Base-by-base conservation (phyloP, 2,329 filamentous ascomycete genomes). In the Diaporthe eres region DNA sequence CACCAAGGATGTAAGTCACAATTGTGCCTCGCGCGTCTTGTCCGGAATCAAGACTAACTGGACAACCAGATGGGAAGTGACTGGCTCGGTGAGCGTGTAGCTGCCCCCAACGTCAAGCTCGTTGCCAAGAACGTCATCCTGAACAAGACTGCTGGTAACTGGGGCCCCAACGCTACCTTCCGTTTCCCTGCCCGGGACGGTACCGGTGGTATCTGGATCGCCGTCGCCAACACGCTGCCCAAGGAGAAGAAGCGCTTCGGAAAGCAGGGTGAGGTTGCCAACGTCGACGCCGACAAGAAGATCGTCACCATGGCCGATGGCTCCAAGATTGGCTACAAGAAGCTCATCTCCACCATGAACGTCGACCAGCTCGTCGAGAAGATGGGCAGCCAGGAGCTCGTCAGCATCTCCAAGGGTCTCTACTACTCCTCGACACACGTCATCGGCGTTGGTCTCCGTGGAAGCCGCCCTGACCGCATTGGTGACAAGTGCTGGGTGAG, bases 141-240 rank as follows among this genome's bases (percentile, higher is more conserved):
- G 78, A 93, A 96, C 88, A 98, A 98, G 92, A 93, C 95, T 74
- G 97, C 97, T 72, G 97, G 96, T 81, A 96, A 95, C 90, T 99
- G 97, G 97, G 97, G 97, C 57, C 97, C 97, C 79, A 99, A 99
- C 85, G 95, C 95, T 79, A 98, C 96, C 77, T 99, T 99, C 94
- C 94, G 95, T 82, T 99, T 99, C 92, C 97, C 97, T 80, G 96
- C 97, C 78, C 93, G 93, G 79, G 96, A 97, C 80, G 97, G 97
- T 81, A 99, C 97, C 70, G 97, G 97, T 86, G 96, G 95, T 87
- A 99, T 99, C 90, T 99, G 97, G 97, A 98, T 97, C 81, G 95
- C 96, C 76, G 95, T 99, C 72, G 96, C 96, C 80, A 92, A 98
- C 83, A 99, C 97, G 71, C 87, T 99, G 34, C 96, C 97, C 78